Conservation (phyloP, 2,329 filamentous ascomycete species). For the Aspergillus pseudotamarii region DNA sequence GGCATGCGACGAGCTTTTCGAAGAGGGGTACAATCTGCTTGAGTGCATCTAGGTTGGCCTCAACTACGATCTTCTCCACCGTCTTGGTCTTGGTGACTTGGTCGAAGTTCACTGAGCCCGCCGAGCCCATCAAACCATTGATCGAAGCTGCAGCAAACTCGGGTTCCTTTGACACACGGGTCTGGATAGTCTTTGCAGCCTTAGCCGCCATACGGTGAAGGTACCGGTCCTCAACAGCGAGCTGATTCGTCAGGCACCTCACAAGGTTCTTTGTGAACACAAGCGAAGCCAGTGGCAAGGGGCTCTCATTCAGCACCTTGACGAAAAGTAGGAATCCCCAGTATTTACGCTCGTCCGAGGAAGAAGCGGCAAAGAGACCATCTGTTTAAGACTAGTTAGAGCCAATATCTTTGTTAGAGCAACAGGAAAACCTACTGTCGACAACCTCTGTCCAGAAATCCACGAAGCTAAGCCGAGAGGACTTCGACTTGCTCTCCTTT, state of each 20-base stretch:
- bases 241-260: conserved; percentile 79
- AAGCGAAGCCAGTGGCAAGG: conserved; percentile 54
- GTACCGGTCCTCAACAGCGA: conserved; percentile 74
- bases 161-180: conserved; percentile 64
- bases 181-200: conserved; percentile 71
- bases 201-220: conserved; percentile 78
- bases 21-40: conserved; percentile 59
- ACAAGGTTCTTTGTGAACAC: conserved; percentile 85
- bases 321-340: conserved; percentile 88
- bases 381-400: conserved; percentile 54
- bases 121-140: conserved; percentile 67
- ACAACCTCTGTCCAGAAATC: conserved; percentile 86
- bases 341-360: conserved; percentile 86
- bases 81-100: conserved; percentile 84
- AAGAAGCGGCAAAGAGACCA: conserved; percentile 77
- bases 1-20: conserved; percentile 49
- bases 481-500: conserved; percentile 30
- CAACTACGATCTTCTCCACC: conserved; percentile 71
- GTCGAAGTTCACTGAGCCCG: conserved; percentile 80
- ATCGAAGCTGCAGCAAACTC: conserved; percentile 64
- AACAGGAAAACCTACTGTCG: conserved; percentile 67
- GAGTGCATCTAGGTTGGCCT: conserved; percentile 55
- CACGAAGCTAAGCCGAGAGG: conserved; percentile 57
- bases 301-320: conserved; percentile 64
- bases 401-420: neutral